A percentile compares a stretch with the other conserved stretches of the same genome.
Conservation (phyloP, 2,329 filamentous ascomycete species). For the Fusarium oxysporum region DNA sequence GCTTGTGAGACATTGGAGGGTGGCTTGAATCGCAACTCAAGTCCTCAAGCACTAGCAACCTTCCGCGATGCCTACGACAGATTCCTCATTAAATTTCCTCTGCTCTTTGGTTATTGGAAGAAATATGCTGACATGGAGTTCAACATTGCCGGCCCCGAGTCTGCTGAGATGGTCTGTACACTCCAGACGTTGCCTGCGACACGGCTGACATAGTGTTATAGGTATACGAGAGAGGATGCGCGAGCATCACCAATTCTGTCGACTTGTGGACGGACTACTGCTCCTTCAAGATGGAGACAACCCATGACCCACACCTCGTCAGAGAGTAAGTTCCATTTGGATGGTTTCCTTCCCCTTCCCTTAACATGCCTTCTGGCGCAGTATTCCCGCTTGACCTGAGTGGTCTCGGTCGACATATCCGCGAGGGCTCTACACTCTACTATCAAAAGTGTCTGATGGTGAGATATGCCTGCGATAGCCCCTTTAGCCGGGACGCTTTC, state of each 20-base stretch:
- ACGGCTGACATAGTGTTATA: slow-evolving; percentile 52
- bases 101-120: slow-evolving; percentile 99
- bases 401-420: slow-evolving; percentile 55
- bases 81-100: slow-evolving; percentile 92
- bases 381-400: slow-evolving; percentile 55
- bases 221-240: slow-evolving; percentile 96
- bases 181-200: not conserved
- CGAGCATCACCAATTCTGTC: slow-evolving; percentile 91
- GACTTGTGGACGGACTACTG: slow-evolving; percentile 99
- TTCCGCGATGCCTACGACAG: slow-evolving; percentile 90
- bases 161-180: slow-evolving; percentile 88
- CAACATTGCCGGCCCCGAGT: slow-evolving; percentile 94
- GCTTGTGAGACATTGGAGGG: slow-evolving; percentile 88
- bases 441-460: slow-evolving; percentile 65
- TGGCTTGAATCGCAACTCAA: slow-evolving; percentile 95
- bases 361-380: slow-evolving; percentile 66
- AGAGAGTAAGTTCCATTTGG: slow-evolving; percentile 93
- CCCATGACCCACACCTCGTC: slow-evolving; percentile 92
- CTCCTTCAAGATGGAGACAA: slow-evolving; percentile 97
- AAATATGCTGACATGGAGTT: slow-evolving; percentile 99
- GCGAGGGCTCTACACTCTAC: slow-evolving; percentile 52
- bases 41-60: slow-evolving; percentile 88
- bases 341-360: slow-evolving; percentile 77
- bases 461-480: slow-evolving; percentile 76
- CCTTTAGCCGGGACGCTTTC: slow-evolving; percentile 69